Percentiles rank a stretch among this genome's conserved stretches.
Conservation (phyloP, 1,139 yeast genomes). For the Candida freyschussii region DNA sequence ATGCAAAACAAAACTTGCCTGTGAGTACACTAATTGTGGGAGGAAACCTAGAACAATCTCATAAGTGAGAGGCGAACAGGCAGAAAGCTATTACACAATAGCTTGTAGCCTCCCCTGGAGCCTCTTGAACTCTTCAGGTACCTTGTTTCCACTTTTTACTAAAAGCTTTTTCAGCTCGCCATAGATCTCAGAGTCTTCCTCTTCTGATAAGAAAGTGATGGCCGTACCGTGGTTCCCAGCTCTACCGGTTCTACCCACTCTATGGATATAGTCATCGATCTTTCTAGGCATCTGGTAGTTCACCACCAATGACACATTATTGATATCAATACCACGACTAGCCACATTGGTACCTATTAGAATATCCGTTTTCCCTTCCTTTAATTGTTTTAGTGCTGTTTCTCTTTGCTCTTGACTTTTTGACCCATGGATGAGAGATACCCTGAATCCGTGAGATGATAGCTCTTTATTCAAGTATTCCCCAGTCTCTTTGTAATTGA, state of each 20-base stretch:
- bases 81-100: constrained; percentile 10
- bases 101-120: constrained; percentile 7
- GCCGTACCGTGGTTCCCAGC: constrained; percentile 82
- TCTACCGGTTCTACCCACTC: constrained; percentile 96
- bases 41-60: no score
- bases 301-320: constrained; percentile 76
- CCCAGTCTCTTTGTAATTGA: constrained; percentile 69
- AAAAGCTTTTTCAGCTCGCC: constrained; percentile 22
- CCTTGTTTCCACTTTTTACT: constrained; percentile 17
- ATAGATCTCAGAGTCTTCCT: constrained; percentile 40
- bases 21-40: no score
- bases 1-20: no score
- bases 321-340: constrained; percentile 92
- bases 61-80: no score
- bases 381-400: constrained; percentile 60
- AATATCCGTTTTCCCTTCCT: constrained; percentile 54
- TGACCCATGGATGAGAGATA: constrained; percentile 78
- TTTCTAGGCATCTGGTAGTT: constrained; percentile 79
- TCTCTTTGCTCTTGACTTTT: constrained; percentile 87
- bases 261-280: constrained; percentile 82
- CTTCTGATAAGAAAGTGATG: constrained; percentile 59
- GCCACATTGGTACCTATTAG: constrained; percentile 94
- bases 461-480: constrained; percentile 58
- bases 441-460: constrained; percentile 39
- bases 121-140: constrained; percentile 21